Evolutionary conservation across 106 monocot species (phyloP), one percentile per base, ranked within the genome.

Genomic region (Platanthera zijinensis): DNA sequence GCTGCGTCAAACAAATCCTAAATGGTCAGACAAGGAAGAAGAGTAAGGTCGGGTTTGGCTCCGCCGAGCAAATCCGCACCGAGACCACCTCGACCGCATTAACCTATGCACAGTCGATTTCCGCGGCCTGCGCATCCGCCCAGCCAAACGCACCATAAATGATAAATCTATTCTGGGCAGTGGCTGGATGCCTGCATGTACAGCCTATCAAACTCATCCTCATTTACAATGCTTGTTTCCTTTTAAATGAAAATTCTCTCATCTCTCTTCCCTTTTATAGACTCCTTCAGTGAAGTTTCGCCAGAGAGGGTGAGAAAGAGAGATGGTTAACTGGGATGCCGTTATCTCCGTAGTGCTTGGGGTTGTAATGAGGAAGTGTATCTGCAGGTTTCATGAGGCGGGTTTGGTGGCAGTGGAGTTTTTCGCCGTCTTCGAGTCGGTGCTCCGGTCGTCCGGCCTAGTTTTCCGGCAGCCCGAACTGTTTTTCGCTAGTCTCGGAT

Each of bases 311-410:
- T n/a, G n/a, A 51, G 17, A 72, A 4, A 47, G 70, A 70, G 70
- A 51, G 56, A 79, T 79, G 79, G 61, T 52, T 1, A 52, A 21
- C 18, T 77, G 68, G 79, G 71, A 76, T 46, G 75, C 70, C 4
- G 72, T 72, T 39, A 48, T 73, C 48, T 76, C 76, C 28, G 71
- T 72, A 6, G 79, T 79, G 48, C 71, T 84, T 11, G 83, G 71
- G 15, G 75, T 84, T 30, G 49, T 71, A 9, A 80, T 84, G 84
- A 79, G 84, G 73, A 84, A 80, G 80, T 80, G 76, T 63, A 74
- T 84, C 3, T 84, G 79, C 63, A 61, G 72, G 76, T 52, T 84
- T 47, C 52, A 72, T 15, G 84, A 84, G 76, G 53, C 69, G 3
- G 62, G 76, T 51, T 19, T 30, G 51, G 6, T 71, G 17, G 51